Base-by-base conservation (phyloP, 2,329 filamentous ascomycete species). In the Fusarium annulatum region DNA sequence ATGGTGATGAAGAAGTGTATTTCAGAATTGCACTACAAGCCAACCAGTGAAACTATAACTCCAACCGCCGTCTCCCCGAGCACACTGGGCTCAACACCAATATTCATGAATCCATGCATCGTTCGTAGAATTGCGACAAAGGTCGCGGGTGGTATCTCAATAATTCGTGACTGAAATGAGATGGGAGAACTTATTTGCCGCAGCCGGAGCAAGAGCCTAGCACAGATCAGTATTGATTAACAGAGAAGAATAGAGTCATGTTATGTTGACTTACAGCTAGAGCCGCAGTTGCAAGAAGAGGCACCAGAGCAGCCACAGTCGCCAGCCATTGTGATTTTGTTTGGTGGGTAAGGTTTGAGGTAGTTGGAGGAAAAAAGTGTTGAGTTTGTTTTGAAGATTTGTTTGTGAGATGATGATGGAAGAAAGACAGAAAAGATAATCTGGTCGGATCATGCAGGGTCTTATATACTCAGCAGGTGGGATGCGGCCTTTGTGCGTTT, bases 241-340 rank as follows among this genome's bases (percentile, higher is more conserved):
- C 3, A 6, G 18, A 52, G 4, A 15, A 5, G 19, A n/a, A 53
- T 34, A 3, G 16, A n/a, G 23, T 23, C 33, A 16, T 58, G 21
- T 26, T 33, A 16, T 58, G 21, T 33, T 33, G 19, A 79, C 81
- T 53, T 74, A 82, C 81, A 82, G 78, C 76, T 77, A 66, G 80
- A 78, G 79, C 81, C 81, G 73, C 81, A 82, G 79, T 78, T 81
- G 79, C 81, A 82, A 67, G 76, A 68, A 69, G 79, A 77, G 67
- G 78, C 70, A 74, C 80, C 79, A 72, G 80, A 81, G 78, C 81
- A 82, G 72, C 80, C 81, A 72, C 81, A 82, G 77, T 82, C 72
- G 71, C 77, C 80, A 79, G 80, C 74, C 81, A 82, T 82, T 75
- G 72, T 81, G 78, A 78, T 76, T 38, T 71, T 61, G 64, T 76